phyloP scores from a whole-genome alignment of 2,329 filamentous ascomycete species.

The Fusarium paranaense region DNA sequence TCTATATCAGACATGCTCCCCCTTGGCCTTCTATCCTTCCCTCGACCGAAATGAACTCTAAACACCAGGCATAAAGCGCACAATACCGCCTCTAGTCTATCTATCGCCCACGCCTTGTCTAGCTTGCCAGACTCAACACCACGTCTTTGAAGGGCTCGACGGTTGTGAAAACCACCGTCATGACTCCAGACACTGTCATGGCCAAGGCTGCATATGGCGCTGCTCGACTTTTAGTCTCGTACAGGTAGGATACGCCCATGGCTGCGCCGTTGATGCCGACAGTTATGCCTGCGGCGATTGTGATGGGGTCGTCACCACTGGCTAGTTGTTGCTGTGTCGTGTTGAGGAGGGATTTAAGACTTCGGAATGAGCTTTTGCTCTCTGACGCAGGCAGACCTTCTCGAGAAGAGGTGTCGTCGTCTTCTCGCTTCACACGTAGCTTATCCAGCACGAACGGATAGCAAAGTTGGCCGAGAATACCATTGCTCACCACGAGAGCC shows the following conservation, averaged over 20 bases:
- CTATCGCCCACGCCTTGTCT: constrained; percentile 19
- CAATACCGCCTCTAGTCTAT: constrained; percentile 6
- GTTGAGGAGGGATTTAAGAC: constrained; percentile 6
- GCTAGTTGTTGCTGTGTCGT: constrained; percentile 21
- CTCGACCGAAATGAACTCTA: constrained; percentile 31
- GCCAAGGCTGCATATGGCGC: constrained; percentile 67
- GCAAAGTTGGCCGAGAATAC: constrained; percentile 57
- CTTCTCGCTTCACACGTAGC: constrained; percentile 40
- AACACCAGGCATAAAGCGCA: constrained; percentile 23
- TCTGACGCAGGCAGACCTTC: not conserved
- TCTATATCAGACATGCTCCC: constrained; percentile 10
- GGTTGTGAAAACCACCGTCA: constrained; percentile 66
- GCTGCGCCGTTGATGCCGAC: constrained; percentile 70
- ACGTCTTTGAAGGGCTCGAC: constrained; percentile 58
- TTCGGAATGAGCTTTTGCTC: not conserved
- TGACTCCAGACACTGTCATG: constrained; percentile 68
- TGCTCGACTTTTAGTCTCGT: constrained; percentile 63
- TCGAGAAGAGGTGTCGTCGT: not conserved
- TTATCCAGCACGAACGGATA: constrained; percentile 51
- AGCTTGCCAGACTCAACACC: constrained; percentile 50
- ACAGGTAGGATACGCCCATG: constrained; percentile 69
- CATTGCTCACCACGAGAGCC: constrained; percentile 63
- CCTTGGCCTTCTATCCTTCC: constrained; percentile 19
- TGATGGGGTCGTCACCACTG: constrained; percentile 48
- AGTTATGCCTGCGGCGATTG: constrained; percentile 63